Conservation (phyloP, 306 rosid species). For the Cicer arietinum region DNA sequence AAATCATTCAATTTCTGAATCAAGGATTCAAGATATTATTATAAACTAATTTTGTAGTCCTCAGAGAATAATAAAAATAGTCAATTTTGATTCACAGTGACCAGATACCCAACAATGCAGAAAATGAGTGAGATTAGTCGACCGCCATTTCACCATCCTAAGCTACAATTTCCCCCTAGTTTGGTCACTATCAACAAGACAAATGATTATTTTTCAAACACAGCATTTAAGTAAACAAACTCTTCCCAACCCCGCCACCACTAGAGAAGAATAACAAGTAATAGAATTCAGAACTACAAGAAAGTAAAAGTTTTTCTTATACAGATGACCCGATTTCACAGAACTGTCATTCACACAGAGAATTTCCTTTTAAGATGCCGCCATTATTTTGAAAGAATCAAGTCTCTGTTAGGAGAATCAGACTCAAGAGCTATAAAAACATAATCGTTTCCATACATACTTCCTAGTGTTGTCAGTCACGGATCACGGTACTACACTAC, state of each 20-base stretch:
- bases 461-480: too few species aligned
- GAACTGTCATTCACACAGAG: slow-evolving; percentile 8
- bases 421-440: slow-evolving; percentile 9
- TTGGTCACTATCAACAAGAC: slow-evolving; percentile 30
- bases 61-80: slow-evolving; percentile 18
- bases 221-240: slow-evolving; percentile 14
- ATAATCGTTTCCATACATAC: slow-evolving; percentile 17
- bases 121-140: slow-evolving; percentile 24
- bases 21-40: neutral
- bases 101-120: neutral
- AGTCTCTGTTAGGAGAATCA: slow-evolving; percentile 5
- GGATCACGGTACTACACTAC: too few species aligned
- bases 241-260: slow-evolving; percentile 19
- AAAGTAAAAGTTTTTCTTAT: slow-evolving; percentile 31
- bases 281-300: slow-evolving; percentile 22
- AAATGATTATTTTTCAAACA: slow-evolving; percentile 15
- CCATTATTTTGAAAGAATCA: neutral
- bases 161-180: slow-evolving; percentile 27
- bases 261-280: slow-evolving; percentile 24
- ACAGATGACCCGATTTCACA: slow-evolving; percentile 13
- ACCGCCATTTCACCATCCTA: slow-evolving; percentile 22
- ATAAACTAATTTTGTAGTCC: slow-evolving; percentile 26
- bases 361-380: slow-evolving; percentile 36
- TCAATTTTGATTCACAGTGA: neutral
- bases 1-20: neutral